Base-by-base conservation (phyloP, 2,329 filamentous ascomycete genomes). In the Cladophialophora bantiana region DNA sequence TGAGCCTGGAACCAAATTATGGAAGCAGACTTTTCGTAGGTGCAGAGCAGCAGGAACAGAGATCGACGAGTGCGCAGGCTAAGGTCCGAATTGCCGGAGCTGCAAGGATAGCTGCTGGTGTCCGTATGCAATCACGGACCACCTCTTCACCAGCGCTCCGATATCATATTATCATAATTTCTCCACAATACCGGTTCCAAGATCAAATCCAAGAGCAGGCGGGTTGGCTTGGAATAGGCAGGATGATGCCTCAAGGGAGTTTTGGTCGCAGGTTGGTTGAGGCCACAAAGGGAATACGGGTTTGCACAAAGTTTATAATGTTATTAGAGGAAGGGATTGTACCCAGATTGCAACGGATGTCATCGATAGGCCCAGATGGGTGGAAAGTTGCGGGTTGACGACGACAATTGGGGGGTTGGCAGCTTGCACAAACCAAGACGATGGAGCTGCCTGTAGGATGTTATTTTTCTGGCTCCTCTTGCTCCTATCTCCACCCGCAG, bases 401-500 rank as follows among this genome's bases (percentile, higher is more conserved):
- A 50, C 26, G 10, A 20, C 18, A 26, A 50, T 50, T 18, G 45
- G 45, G 18, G 45, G 45, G 45, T 50, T 50, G 45, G 45, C 45
- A 50, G 42, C 45, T 10, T 50, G 45, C 45, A 50, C 45, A 50
- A 26, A 50, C 45, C 10, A 20, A 26, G 45, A 50, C 9, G 45
- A 26, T 26, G 45, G 45, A 26, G 45, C 45, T 10, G 18, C 10
- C 45, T 26, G 45, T 4, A 18, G 13, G 20, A 4, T 26, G 26
- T 7, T 10, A 45, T 45, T 50, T 50, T 26, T 26, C 26, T 26
- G 26, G 26, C 26, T 26, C 26, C 26, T 26, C 26, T 26, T 26
- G 40, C 40, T 42, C 52, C 52, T 34, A 20, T 40, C 40, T 50
- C 57, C 57, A 45, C 42, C 40, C 32, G 38, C 31, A 45, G 38